phyloP scores from a whole-genome alignment of 148 eudicot genomes.

The Cornus controversa region DNA sequence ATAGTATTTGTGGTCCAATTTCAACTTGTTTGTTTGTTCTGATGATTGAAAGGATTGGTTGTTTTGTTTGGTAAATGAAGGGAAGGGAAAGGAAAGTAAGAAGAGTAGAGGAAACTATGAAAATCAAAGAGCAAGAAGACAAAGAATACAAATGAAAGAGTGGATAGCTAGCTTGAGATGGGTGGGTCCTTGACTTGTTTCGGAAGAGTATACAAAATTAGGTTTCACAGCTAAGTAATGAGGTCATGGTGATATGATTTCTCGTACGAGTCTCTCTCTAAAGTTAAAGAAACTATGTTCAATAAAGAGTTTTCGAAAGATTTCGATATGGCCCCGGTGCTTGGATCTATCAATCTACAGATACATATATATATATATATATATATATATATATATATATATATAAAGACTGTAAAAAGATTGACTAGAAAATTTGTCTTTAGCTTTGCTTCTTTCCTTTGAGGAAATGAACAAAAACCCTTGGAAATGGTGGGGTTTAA shows the following conservation, averaged over 20 bases:
- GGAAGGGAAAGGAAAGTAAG: no score
- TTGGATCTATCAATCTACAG: neutral
- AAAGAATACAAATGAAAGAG: no score
- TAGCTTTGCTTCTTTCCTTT: neutral
- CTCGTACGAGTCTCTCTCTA: neutral
- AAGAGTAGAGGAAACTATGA: no score
- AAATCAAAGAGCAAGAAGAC: no score
- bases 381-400: neutral
- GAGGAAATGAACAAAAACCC: neutral
- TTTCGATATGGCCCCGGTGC: neutral
- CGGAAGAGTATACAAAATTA: no score
- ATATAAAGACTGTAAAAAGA: neutral
- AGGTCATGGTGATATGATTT: constrained; percentile 4
- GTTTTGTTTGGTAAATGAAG: no score
- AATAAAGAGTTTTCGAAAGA: neutral
- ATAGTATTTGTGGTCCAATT: no score
- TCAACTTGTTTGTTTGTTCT: no score
- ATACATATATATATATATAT: no score
- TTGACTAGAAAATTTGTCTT: neutral
- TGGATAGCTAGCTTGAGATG: no score
- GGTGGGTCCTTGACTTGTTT: no score
- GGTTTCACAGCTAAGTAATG: neutral
- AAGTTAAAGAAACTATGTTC: neutral
- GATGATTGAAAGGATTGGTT: no score
- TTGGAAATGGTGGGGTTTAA: neutral